Base-by-base conservation (phyloP, 306 rosid genomes). In the Cucurbita maxima region DNA sequence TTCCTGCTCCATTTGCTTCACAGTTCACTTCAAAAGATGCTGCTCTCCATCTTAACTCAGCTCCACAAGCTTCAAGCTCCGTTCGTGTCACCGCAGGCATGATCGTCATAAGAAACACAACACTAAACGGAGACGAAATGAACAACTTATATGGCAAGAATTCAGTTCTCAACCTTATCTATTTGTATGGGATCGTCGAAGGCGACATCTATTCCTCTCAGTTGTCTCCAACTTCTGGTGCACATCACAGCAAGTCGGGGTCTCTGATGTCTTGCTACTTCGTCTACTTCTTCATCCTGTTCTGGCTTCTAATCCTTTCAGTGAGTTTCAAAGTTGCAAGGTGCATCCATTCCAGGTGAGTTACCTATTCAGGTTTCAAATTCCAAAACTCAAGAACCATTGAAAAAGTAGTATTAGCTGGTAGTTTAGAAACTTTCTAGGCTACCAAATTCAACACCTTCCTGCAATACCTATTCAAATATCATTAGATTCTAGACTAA, bases 1-100 rank as follows among this genome's bases (percentile, higher is more conserved):
- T 94, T 16, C 97, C 97, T 50, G 87, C 97, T 54, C 83, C 97
- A 67, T 88, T 82, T 73, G 92, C 96, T 64, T 71, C 90, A 18
- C 94, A 90, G 83, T 81, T 86, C 62, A 89, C 98, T 22, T 3
- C 95, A 16, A 87, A 90, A 77, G 88, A 81, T 13, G 79, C 85
- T 58, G 86, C 84, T 53, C 83, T 73, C 40, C 75, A 77, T 78
- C 76, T 87, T 43, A 81, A 82, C 55, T 74, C 89, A 56, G 85
- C 72, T 5, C 85, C 89, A 36, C 86, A 83, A 78, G 78, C 98
- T 81, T 87, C 98, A 75, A 76, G 79, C 70, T 74, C 97, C 5
- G 81, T 77, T 81, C 97, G 80, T 75, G 76, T 88, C 74, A 89
- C 92, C 36, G 86, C 98, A 34, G 98, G 90, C 62, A 85, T 94